Evolutionary conservation across 352 stramenopile species (phyloP), one percentile per base, ranked within the genome.

Genomic region (Globisporangium carolinianum): DNA sequence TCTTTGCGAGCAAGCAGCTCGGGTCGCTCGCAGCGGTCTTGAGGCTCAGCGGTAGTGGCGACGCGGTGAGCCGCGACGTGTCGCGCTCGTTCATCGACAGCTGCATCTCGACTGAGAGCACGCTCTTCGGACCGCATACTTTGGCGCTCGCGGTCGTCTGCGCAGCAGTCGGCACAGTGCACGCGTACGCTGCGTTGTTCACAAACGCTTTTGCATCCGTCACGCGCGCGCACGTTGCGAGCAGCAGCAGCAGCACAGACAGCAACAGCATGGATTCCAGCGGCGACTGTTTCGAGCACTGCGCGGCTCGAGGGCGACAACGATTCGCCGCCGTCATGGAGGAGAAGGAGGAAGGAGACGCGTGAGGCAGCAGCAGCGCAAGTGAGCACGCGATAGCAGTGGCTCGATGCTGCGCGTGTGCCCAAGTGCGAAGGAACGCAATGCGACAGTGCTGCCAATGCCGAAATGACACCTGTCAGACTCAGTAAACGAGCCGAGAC

Each of bases 161-260:
- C 11, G 37, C 4, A 49, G 47, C 42, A 2, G 24, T 57, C 17
- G 36, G 45, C 35, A 39, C 37, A 24, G 47, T 24, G 24, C 59
- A 65, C 39, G 53, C 50, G 59, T 59, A 59, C 41, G 59, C 59
- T 18, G 53, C 59, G 41, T 65, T 65, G 59, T 65, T 65, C 59
- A 65, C 59, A 35, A 65, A 60, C 24, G 53, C 54, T n/a, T 51
- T 60, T 10, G 59, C 59, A 15, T 59, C n/a, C 4, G 15, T 11
- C 5, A 18, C 2, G 43, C 59, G 53, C n/a, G n/a, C n/a, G 38
- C 12, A 42, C 41, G 35, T n/a, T 24, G 50, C 32, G 7, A 52
- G 36, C 17, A 52, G 36, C 17, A 62, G 36, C 14, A 15, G 6
- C 2, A 32, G 35, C 8, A 37, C 14, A 5, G 4, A 18, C 3